phyloP scores from a whole-genome alignment of 2,329 filamentous ascomycete genomes.

The Trematosphaeria pertusa region DNA sequence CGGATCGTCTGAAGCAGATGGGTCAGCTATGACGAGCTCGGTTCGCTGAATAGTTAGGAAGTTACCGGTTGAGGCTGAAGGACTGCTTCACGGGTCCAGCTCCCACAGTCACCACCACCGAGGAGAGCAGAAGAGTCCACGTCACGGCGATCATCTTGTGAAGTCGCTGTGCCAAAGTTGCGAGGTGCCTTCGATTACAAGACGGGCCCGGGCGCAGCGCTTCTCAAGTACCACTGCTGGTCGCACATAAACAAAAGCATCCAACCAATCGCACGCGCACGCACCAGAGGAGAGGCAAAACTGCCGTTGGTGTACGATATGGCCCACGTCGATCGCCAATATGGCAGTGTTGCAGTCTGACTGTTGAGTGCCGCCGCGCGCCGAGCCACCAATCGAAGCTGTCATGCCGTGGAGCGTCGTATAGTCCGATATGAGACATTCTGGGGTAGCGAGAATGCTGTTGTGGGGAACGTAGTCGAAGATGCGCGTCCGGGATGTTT shows the following conservation, averaged over 20 bases:
- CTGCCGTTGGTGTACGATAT: neutral
- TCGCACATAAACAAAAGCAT: neutral
- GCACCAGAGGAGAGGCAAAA: neutral
- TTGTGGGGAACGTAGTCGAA: neutral
- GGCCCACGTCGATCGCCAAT: neutral
- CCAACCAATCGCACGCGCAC: neutral
- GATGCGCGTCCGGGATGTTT: neutral
- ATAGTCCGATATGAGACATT: neutral
- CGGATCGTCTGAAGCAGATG: slow-evolving; percentile 10
- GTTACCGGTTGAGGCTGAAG: slow-evolving; percentile 16
- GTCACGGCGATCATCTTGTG: neutral
- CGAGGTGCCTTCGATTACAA: neutral
- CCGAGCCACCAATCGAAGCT: neutral
- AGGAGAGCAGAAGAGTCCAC: neutral
- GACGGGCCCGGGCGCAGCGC: neutral
- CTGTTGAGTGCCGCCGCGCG: neutral
- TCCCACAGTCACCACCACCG: neutral
- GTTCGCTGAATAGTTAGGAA: neutral
- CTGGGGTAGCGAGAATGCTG: neutral
- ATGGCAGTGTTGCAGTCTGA: neutral
- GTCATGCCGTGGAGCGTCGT: neutral
- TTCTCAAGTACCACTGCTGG: neutral
- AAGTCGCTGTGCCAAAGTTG: neutral
- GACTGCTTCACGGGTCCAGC: neutral
- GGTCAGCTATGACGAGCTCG: neutral